Conservation (phyloP, 768 basidiomycete species). For the Rhizopogon vesiculosus region DNA sequence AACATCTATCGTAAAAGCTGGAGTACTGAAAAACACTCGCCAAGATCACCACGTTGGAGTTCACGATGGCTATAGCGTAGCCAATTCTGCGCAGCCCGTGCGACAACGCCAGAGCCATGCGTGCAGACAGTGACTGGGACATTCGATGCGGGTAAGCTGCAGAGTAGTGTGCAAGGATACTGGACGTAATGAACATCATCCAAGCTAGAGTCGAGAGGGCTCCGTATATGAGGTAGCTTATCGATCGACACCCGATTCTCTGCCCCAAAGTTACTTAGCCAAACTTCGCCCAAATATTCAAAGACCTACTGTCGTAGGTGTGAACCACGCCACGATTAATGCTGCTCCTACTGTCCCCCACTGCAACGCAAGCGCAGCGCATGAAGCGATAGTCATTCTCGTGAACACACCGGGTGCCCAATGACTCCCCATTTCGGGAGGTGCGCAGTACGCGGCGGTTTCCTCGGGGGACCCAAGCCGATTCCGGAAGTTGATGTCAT, state of each 20-base stretch:
- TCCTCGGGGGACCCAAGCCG: not conserved
- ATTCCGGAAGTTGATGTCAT: no score
- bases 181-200: slow-evolving; percentile 12
- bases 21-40: slow-evolving; percentile 25
- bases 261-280: not conserved
- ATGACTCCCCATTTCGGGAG: not conserved
- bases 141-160: not conserved
- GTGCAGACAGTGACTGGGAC: no score
- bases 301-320: slow-evolving; percentile 13
- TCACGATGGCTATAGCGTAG: slow-evolving; percentile 17
- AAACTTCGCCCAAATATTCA: not conserved
- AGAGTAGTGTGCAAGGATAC: not conserved
- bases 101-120: slow-evolving; percentile 3
- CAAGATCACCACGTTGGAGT: slow-evolving; percentile 19
- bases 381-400: slow-evolving; percentile 15
- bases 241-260: slow-evolving; percentile 18
- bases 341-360: slow-evolving; percentile 22
- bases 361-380: slow-evolving; percentile 13
- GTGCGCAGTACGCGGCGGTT: not conserved
- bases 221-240: slow-evolving; percentile 16
- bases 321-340: slow-evolving; percentile 15
- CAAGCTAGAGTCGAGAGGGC: slow-evolving; percentile 14
- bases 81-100: slow-evolving; percentile 21
- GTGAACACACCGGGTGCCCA: slow-evolving; percentile 12
- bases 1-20: slow-evolving; percentile 22